Base-by-base conservation (phyloP, 768 basidiomycete species). In the Kwoniella heveanensis region DNA sequence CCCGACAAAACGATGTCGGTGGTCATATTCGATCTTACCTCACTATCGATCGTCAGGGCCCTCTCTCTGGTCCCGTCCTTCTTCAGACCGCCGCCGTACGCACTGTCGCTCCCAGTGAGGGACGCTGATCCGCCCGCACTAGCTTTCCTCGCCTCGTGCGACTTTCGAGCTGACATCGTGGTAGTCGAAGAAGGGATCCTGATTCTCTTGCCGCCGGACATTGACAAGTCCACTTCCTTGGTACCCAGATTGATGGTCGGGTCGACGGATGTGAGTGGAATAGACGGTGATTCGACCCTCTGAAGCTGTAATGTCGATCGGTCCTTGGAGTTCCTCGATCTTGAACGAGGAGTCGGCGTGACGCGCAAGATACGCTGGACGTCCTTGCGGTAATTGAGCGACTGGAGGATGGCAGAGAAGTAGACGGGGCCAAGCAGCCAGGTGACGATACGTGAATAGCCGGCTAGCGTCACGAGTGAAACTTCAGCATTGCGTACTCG, bases 341-440 rank as follows among this genome's bases (percentile, higher is more conserved):
- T 44, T n/a, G 58, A 26, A 10, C 62, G 47, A 24, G 32, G 62
- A 25, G 36, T n/a, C 1, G 56, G 49, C 21, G 25, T 24, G 26
- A 64, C 50, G 7, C 25, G 30, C 12, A 64, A 22, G 29, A 64
- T 48, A 8, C 48, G 32, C 37, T 64, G 62, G 8, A 64, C 62
- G 36, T 64, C 62, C 29, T 39, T 57, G 13, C 55, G 54, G 24
- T 64, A 64, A 27, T 64, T 64, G 26, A 64, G 55, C 0, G 55
- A 57, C 36, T 64, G 62, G 21, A 64, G 62, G 36, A 64, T 57
- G 17, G 62, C 50, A 8, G 62, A 64, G 39, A 57, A 64, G 27
- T 64, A 64, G n/a, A 64, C 53, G 6, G 54, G 62, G 0, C 62
- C 62, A n/a, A 64, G 62, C 1, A 64, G 32, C 55, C 54, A 64